These are phyloP conservation scores for Bryum argenteum DNA, from an alignment of 225 moss, liverwort and hornwort species.

Conservation along the genomic window DNA sequence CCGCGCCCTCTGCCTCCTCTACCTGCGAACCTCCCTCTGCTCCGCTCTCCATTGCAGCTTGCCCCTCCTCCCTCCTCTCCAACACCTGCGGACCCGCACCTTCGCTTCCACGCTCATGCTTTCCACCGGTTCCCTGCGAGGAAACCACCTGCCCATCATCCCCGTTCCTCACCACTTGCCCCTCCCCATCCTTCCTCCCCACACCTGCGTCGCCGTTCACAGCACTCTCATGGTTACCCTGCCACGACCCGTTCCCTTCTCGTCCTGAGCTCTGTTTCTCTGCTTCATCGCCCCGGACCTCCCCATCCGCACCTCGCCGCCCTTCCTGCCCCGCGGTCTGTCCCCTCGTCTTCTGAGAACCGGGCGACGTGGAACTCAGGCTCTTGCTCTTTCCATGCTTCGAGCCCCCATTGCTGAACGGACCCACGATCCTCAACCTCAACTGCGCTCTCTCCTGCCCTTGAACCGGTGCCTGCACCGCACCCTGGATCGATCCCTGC, in stretches of 20 bases:
- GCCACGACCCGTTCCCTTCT: conserved; percentile 28
- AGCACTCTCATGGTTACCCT: conserved; percentile 15
- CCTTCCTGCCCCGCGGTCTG: conserved; percentile 58
- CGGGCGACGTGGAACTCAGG: conserved; percentile 33
- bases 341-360: conserved; percentile 58
- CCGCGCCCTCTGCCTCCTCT: conserved; percentile 28
- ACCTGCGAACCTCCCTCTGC: conserved; percentile 14
- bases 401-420: conserved; percentile 57
- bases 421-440: conserved; percentile 52
- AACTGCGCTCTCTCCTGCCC: conserved; percentile 38
- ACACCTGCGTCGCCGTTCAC: conserved; percentile 16
- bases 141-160: neutral
- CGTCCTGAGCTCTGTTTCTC: conserved; percentile 4
- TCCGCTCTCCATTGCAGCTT: neutral
- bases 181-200: conserved; percentile 29
- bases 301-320: conserved; percentile 42
- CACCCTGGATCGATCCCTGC: conserved; percentile 22
- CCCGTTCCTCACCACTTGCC: neutral
- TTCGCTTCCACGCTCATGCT: conserved; percentile 15
- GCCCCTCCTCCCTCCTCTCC: conserved; percentile 21
- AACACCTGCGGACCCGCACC: neutral
- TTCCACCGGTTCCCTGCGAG: conserved; percentile 13
- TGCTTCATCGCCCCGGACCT: conserved; percentile 27
- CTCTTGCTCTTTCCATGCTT: conserved; percentile 47
- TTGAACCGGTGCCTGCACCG: conserved; percentile 2